Evolutionary conservation across 2,329 filamentous ascomycete genomes (phyloP).

Genomic region (Microcyclospora tardicrescens): DNA sequence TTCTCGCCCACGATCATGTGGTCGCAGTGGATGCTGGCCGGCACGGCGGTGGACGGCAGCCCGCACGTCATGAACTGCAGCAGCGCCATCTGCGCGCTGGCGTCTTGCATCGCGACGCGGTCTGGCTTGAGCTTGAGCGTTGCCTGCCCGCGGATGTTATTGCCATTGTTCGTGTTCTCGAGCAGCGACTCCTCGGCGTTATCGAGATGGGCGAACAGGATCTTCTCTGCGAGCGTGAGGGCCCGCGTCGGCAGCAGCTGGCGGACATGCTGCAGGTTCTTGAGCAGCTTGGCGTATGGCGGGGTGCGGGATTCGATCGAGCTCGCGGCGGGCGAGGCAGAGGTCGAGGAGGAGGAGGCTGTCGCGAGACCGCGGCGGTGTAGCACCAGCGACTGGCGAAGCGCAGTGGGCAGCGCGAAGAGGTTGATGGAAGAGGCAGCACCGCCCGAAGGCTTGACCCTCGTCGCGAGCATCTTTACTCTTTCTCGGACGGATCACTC

Average conservation of each 20-base stretch:
- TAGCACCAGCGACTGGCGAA: conserved; percentile 12
- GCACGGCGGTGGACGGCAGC: conserved; percentile 76
- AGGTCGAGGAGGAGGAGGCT: conserved; percentile 7
- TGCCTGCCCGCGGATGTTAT: conserved; percentile 69
- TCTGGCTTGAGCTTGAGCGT: conserved; percentile 97
- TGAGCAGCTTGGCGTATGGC: conserved; percentile 70
- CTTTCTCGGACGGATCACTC: too few relatives aligned
- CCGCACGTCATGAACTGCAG: conserved; percentile 98
- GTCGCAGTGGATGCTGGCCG: conserved; percentile 96
- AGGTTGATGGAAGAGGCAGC: conserved; percentile 2
- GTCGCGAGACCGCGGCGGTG: conserved; percentile 20
- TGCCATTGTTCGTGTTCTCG: conserved; percentile 69
- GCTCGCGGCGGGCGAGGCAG: conserved; percentile 12
- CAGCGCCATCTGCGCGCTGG: conserved; percentile 94
- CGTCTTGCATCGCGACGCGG: conserved; percentile 97
- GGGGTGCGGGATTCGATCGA: conserved; percentile 47
- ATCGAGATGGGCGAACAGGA: conserved; percentile 90
- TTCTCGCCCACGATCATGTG: conserved; percentile 95
- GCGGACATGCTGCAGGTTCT: conserved; percentile 62
- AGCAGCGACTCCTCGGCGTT: conserved; percentile 80
- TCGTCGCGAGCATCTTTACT: too few relatives aligned
- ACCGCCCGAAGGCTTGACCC: too few relatives aligned
- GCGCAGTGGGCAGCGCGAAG: conserved; percentile 8
- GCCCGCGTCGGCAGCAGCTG: conserved; percentile 49
- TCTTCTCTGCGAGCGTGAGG: conserved; percentile 92